Evolutionary conservation across 257 asterid species (phyloP), one percentile per base, ranked within the genome.

Genomic region (Ilex asprella): DNA sequence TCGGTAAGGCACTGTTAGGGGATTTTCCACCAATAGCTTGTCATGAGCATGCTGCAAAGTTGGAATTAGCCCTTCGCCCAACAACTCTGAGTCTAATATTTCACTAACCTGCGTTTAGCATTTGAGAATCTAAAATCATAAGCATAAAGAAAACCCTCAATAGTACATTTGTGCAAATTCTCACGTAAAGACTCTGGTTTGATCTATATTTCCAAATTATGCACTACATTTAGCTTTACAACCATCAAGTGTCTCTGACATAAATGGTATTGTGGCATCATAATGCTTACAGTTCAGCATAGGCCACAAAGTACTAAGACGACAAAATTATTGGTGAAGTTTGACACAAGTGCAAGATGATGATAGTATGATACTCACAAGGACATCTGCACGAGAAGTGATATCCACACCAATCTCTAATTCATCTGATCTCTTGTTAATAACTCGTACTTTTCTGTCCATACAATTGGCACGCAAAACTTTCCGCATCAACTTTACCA

Each of bases 1-100:
- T 21, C 81, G 65, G 69, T 81, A 86, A 71, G 99, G 99, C 43
- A 89, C 93, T 39, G 96, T 81, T 69, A 67, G 77, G 16, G 99
- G 97, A 76, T 85, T 83, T 71, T 85, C 83, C 64, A 80, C 84
- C 78, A 92, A 75, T 50, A 92, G 82, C 57, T 89, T 75, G 72
- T 92, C 99, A 75, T 92, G 97, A 30, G 99, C 99, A 76, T 92
- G 97, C 74, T 92, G 99, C 57, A 92, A 75, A 66, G 95, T 89
- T 58, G 99, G 99, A 71, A 92, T 92, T 59, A 92, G 77, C 73
- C 99, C 99, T 85, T 92, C 99, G 31, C 97, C 97, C 76, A 92
- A 72, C 62, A 92, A 86, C 76, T 92, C 99, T 2, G 97, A 89
- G 71, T 92, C 97, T 21, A 92, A 79, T 67, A 92, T 92, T 83